Conservation (phyloP, 306 rosid genomes). For the Ziziphus jujuba region DNA sequence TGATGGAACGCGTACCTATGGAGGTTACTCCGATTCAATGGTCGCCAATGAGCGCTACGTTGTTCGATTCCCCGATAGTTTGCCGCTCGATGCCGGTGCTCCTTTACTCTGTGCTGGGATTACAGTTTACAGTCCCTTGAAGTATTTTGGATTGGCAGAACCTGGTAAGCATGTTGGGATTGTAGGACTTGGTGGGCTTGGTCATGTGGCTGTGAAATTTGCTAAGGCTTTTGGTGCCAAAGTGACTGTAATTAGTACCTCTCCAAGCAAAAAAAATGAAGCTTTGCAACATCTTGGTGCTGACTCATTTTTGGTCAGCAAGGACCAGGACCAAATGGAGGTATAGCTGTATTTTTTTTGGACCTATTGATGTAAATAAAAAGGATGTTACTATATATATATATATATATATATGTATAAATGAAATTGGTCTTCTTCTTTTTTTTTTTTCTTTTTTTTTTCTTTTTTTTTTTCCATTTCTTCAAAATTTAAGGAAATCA, state of each 20-base stretch:
- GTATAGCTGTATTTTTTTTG: background rate
- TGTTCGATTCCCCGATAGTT: constrained; percentile 3
- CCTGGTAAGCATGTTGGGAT: constrained; percentile 26
- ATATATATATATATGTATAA: too few relatives aligned
- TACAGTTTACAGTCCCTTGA: constrained; percentile 35
- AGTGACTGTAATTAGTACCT: constrained; percentile 32
- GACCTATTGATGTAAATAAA: too few relatives aligned
- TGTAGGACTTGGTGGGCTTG: constrained; percentile 37
- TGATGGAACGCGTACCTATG: constrained; percentile 26
- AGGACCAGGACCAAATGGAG: constrained; percentile 18
- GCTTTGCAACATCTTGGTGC: constrained; percentile 30
- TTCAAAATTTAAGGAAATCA: too few relatives aligned
- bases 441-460: too few relatives aligned
- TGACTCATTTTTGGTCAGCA: constrained; percentile 25
- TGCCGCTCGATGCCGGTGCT: constrained; percentile 23
- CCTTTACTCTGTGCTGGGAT: constrained; percentile 35
- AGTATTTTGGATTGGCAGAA: constrained; percentile 10
- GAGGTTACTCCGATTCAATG: constrained; percentile 33
- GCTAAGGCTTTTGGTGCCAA: constrained; percentile 30
- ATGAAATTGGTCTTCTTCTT: too few relatives aligned
- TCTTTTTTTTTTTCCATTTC: too few relatives aligned
- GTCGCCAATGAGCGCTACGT: constrained; percentile 22
- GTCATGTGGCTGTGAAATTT: constrained; percentile 34
- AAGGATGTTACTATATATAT: too few relatives aligned
- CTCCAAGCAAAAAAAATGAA: constrained; percentile 15